Percentiles rank a stretch among this genome's conserved stretches.
Evolutionary conservation across 768 basidiomycete species (phyloP).

Genomic region (Termitomyces titanicus): DNA sequence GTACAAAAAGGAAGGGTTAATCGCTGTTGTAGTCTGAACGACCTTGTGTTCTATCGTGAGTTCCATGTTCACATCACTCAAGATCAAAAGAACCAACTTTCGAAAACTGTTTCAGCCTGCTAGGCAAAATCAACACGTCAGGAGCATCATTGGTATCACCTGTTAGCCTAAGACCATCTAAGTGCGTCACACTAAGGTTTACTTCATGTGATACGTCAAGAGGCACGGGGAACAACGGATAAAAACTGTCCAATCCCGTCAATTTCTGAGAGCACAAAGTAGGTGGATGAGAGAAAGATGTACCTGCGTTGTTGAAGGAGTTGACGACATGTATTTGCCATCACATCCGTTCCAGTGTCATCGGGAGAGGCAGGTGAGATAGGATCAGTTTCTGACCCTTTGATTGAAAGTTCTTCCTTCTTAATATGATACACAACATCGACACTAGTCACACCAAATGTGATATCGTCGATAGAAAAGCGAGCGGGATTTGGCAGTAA

Average conservation of each 20-base stretch:
- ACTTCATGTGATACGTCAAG: conserved; percentile 71
- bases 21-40: conserved; percentile 69
- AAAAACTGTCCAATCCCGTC: conserved; percentile 60
- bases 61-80: neutral
- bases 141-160: conserved; percentile 51
- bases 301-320: conserved; percentile 87
- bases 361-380: conserved; percentile 32
- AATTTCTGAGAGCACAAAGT: neutral
- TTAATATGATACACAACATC: conserved; percentile 89
- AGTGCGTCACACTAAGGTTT: conserved; percentile 88
- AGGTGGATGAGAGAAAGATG: conserved; percentile 4
- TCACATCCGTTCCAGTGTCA: conserved; percentile 58
- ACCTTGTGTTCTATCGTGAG: conserved; percentile 38
- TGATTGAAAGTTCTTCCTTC: conserved; percentile 75
- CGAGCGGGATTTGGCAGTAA: conserved; percentile 83
- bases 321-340: conserved; percentile 77
- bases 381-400: conserved; percentile 59
- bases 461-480: conserved; percentile 82
- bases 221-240: conserved; percentile 91
- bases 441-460: conserved; percentile 77
- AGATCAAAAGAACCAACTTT: conserved; percentile 49
- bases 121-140: conserved; percentile 84
- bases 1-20: conserved; percentile 82
- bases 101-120: conserved; percentile 84
- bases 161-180: conserved; percentile 36